A percentile compares a stretch with the other conserved stretches of the same genome.
phyloP scores from a whole-genome alignment of 169 alveolate genomes.

The Miamiensis avidus region DNA sequence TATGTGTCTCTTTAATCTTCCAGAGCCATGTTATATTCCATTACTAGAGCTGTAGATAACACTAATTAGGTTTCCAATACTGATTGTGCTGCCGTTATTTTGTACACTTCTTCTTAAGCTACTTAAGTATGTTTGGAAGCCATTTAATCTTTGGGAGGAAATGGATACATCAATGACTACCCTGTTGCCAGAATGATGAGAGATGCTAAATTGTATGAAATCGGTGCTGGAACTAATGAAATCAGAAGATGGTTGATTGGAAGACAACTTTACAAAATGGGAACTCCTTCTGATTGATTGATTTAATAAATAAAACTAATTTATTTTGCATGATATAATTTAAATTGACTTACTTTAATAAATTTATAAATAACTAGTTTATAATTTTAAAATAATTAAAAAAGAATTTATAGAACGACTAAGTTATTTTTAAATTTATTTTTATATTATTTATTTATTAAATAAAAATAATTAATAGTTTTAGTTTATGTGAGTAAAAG shows the following conservation, averaged over 20 bases:
- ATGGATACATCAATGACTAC: slow-evolving; percentile 83
- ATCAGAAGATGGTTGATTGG: slow-evolving; percentile 86
- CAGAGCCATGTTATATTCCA: slow-evolving; percentile 65
- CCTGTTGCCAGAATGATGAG: slow-evolving; percentile 78
- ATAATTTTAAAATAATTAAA: too few species aligned
- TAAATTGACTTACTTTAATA: too few species aligned
- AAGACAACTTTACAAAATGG: slow-evolving; percentile 54
- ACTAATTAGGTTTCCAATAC: slow-evolving; percentile 50
- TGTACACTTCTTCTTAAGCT: slow-evolving; percentile 62
- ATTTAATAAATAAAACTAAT: too few species aligned
- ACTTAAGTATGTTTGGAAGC: slow-evolving; percentile 74
- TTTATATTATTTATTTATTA: too few species aligned
- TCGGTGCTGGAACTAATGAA: slow-evolving; percentile 90
- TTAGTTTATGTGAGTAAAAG: too few species aligned
- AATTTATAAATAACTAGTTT: too few species aligned
- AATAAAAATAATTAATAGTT: too few species aligned
- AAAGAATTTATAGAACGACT: too few species aligned
- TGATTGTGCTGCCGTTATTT: slow-evolving; percentile 82
- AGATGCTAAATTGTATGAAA: slow-evolving; percentile 89
- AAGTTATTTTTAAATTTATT: too few species aligned
- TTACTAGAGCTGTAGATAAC: slow-evolving; percentile 58
- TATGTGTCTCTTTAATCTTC: slow-evolving; percentile 66
- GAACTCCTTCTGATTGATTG: background rate
- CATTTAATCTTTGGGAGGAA: slow-evolving; percentile 80
- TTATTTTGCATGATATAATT: too few species aligned